These are phyloP conservation scores for Zygoascus bituminiphila DNA, from an alignment of 805 yeast species.

Conservation along the genomic window DNA sequence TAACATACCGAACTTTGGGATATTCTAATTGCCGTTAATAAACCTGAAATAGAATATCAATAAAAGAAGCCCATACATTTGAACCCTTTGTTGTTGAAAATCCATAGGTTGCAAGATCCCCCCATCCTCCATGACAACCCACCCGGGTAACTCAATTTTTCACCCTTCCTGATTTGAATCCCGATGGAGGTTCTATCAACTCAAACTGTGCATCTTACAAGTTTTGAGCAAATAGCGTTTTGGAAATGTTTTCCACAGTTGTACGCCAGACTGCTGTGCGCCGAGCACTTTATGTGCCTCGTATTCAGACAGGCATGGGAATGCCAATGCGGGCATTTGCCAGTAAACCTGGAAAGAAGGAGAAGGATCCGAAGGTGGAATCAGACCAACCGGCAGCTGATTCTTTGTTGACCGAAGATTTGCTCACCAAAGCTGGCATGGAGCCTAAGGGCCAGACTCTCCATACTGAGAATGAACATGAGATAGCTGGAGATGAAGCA, in stretches of 20 bases:
- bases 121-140: too few species aligned
- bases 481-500: conserved; percentile 19
- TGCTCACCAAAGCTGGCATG: conserved; percentile 77
- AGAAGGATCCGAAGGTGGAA: background rate
- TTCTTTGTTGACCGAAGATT: conserved; percentile 69
- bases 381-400: conserved; percentile 25
- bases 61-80: too few species aligned
- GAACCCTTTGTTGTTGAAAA: too few species aligned
- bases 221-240: background rate
- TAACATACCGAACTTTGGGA: too few species aligned
- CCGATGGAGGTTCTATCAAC: background rate
- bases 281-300: background rate
- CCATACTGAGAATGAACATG: conserved; percentile 7
- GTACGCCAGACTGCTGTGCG: background rate
- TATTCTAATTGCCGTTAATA: too few species aligned
- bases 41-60: too few species aligned
- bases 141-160: background rate
- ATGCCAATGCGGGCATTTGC: background rate
- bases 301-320: background rate
- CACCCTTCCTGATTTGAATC: background rate
- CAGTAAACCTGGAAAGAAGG: background rate
- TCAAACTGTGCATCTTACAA: too few species aligned
- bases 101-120: background rate
- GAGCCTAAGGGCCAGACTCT: conserved; percentile 31
- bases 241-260: background rate